Base-by-base conservation (phyloP, 179 eudicot species). In the Beta macrorhiza region DNA sequence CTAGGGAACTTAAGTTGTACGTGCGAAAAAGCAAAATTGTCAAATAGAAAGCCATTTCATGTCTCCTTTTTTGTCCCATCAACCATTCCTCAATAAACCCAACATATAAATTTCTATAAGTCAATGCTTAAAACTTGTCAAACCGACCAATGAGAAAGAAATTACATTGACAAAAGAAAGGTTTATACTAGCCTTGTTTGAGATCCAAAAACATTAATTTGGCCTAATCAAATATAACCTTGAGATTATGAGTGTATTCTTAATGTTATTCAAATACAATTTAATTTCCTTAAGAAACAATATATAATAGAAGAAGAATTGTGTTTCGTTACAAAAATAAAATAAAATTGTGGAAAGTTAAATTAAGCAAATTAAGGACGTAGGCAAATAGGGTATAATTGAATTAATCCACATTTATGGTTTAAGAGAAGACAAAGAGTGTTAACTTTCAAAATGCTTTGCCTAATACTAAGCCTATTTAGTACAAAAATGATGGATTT, bases 11-110 rank as follows among this genome's bases (percentile, higher is more conserved):
- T 76, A 77, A 82, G 84, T 61, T 49, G 82, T 74, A 61, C 65
- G 79, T 64, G 83, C 80, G 79, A 79, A 84, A 81, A 76, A 77
- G 76, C 79, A 84, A 83, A 76, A 17, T 58, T 15, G 86, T 84
- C 86, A 86, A 86, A 81, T 58, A 78, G 81, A 86, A 83, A 78
- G 86, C 75, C 67, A 59, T 81, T 81, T 58, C 79, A 83, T 86
- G 86, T 83, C 79, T 73, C 86, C 85, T 78, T 79, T 83, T 44
- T 81, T 86, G 86, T 86, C 88, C 82, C 86, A 79, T 86, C 80
- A 70, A 73, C 82, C 76, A 37, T 79, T 75, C 74, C 74, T 80
- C 82, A 76, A 76, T 37, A 72, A 83, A 61, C 85, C 76, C 82
- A 68, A 83, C 72, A 58, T 74, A 42, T 67, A 57, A 44, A 32